These are phyloP conservation scores for Knoxia roxburghii DNA, from an alignment of 257 asterid genomes.

Conservation along the genomic window DNA sequence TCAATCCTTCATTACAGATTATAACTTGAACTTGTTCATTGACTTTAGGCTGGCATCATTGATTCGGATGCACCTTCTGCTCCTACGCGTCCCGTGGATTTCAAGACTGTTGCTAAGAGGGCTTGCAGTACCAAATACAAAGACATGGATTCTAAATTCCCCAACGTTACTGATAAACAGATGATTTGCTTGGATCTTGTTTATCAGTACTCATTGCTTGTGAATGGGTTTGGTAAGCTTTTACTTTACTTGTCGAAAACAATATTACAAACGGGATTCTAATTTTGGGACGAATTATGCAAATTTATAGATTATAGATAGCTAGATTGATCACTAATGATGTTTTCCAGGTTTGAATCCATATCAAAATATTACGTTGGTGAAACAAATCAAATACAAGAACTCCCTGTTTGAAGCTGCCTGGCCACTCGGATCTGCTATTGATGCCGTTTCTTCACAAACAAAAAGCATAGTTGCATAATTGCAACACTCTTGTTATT, in stretches of 20 bases:
- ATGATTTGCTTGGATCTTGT: conserved; percentile 34
- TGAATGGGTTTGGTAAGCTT: conserved; percentile 35
- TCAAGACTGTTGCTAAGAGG: conserved; percentile 18
- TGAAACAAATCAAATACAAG: conserved; percentile 50
- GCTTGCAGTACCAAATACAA: conserved; percentile 20
- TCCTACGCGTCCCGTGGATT: conserved; percentile 14
- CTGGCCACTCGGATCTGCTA: conserved; percentile 86
- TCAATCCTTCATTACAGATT: too few species aligned
- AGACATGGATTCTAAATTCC: conserved; percentile 12
- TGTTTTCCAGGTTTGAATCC: conserved; percentile 51
- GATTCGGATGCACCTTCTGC: conserved; percentile 4
- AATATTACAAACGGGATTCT: too few species aligned
- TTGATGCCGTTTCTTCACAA: conserved; percentile 61
- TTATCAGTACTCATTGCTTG: conserved; percentile 27
- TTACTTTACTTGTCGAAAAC: too few species aligned
- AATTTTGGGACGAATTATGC: too few species aligned
- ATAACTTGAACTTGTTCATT: too few species aligned
- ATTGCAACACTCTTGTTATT: too few species aligned
- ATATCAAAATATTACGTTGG: conserved; percentile 51
- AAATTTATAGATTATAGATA: too few species aligned
- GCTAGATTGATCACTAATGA: background rate
- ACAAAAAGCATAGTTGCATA: too few species aligned
- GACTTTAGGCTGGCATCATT: conserved; percentile 22
- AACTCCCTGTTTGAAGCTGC: conserved; percentile 66
- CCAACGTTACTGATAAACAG: conserved; percentile 13